Evolutionary conservation across 176 grass and related monocot species (phyloP), one percentile per base, ranked within the genome.

Genomic region (Secale cereale): DNA sequence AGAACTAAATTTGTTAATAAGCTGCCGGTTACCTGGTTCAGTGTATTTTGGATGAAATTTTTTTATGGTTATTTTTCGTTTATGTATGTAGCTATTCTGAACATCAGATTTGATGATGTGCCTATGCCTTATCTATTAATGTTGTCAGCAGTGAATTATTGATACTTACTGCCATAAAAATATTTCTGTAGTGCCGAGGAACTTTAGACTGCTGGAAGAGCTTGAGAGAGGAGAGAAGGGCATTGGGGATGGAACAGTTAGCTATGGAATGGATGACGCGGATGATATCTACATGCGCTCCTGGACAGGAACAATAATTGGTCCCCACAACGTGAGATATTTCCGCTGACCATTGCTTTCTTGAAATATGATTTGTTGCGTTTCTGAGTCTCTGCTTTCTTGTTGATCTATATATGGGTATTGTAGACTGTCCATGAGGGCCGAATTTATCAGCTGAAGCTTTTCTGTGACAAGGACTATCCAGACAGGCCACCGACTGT

Each of bases 161-260:
- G 6, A 41, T 46, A 62, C 36, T 72, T 7, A 74, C 35, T 46
- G 13, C 20, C 22, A 64, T 26, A 64, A 27, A 40, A 75, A 23
- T 76, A 23, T 52, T 77, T 45, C 11, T 50, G 27, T 62, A 84
- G 82, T 84, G 59, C 82, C 82, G 1, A 84, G 82, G 72, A 84
- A 84, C 72, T 84, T 84, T 29, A 76, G 82, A 52, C 41, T 84
- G 5, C 22, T 84, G 25, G 82, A 84, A 65, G 82, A 84, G 82
- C 82, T 84, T 14, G 82, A 84, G 71, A 84, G 82, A 66, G 82
- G 82, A 76, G 82, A 84, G 82, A 84, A 84, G 60, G 82, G 82
- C 40, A 84, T 84, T 20, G 82, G 82, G 29, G 82, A 84, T 84
- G 82, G 82, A 77, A 76, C 82, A 84, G 82, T 84, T 52, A 84